Conservation (phyloP, 1,284 basidiomycete genomes). For the Cryptococcus amylolentus region DNA sequence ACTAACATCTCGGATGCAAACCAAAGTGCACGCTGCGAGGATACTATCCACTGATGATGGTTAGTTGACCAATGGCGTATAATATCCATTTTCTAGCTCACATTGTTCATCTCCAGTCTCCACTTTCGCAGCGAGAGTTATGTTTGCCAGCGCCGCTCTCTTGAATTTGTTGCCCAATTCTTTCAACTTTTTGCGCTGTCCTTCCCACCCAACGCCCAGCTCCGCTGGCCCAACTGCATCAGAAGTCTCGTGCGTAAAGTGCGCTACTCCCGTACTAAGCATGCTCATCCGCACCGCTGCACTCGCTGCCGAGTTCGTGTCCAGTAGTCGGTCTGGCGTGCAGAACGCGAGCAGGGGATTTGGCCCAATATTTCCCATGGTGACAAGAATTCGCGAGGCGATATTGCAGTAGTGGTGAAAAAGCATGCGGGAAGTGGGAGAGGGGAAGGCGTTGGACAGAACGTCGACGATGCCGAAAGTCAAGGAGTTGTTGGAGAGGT, state of each 20-base stretch:
- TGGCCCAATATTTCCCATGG: constrained; percentile 37
- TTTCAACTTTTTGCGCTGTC: constrained; percentile 17
- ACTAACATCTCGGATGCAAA: constrained; percentile 35
- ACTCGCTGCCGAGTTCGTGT: constrained; percentile 29
- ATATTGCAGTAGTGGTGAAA: constrained; percentile 36
- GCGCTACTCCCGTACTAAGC: constrained; percentile 27
- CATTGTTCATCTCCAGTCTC: constrained; percentile 14
- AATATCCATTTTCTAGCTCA: constrained; percentile 5
- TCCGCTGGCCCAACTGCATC: constrained; percentile 3
- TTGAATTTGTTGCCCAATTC: constrained; percentile 26
- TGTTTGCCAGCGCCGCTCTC: constrained; percentile 27
- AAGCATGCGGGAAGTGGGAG: constrained; percentile 26
- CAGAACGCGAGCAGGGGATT: constrained; percentile 35
- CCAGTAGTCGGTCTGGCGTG: constrained; percentile 29
- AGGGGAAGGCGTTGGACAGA: constrained; percentile 34
- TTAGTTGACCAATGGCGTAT: neutral
- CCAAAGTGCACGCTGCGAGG: constrained; percentile 32
- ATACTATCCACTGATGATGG: constrained; percentile 23
- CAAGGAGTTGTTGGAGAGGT: constrained; percentile 15
- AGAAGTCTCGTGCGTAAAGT: constrained; percentile 27
- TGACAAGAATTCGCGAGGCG: constrained; percentile 26
- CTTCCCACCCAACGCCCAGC: constrained; percentile 13
- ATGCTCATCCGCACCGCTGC: constrained; percentile 39
- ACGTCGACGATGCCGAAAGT: constrained; percentile 20
- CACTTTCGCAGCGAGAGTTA: constrained; percentile 21